Base-by-base conservation (phyloP, 495 filamentous ascomycete species). In the Annulohypoxylon stygium region DNA sequence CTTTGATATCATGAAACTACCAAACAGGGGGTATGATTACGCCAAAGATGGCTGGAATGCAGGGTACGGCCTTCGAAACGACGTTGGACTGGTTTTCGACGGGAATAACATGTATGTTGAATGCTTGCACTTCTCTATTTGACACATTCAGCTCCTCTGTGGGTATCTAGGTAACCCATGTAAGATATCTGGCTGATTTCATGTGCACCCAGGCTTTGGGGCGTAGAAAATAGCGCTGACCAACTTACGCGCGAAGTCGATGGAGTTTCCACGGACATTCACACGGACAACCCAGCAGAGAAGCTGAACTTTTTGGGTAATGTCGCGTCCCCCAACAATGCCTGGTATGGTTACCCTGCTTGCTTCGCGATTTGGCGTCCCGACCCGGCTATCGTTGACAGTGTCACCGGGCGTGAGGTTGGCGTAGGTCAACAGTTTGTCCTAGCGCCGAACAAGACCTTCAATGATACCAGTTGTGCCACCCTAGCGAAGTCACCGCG, bases 61-160 rank as follows among this genome's bases (percentile, higher is more conserved):
- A 6, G 92, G 91, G 16, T 93, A 90, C 86, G 92, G 92, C 41
- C 85, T 94, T 23, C 85, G 92, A 16, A 93, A 93, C 78, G 86
- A 86, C 1, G 91, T 93, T 18, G 92, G 92, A 14, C 77, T 93
- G 3, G 89, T 79, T 1, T 78, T 78, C 41, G 76, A 45, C 83
- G 71, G 75, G 16, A 78, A 77, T 7, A 70, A 76, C 25, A 76
- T 78, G 76, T 78, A 75, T 25, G 65, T 16, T 14, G 51, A 16
- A 23, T 16, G 8, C 3, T 60, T 9, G 0, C 10, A 6, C 1
- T 33, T 57, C 7, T 20, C 33, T 1, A 16, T 11, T 26, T 30
- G 12, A 1, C 30, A 37, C 11, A 37, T 57, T 4, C 20, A 20
- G 18, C 25, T 18, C 33, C n/a, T n/a, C 20, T 9, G 4, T 6